These are phyloP conservation scores for Physcomitrellopsis africana DNA, from an alignment of 225 moss, liverwort and hornwort genomes.

Conservation along the genomic window DNA sequence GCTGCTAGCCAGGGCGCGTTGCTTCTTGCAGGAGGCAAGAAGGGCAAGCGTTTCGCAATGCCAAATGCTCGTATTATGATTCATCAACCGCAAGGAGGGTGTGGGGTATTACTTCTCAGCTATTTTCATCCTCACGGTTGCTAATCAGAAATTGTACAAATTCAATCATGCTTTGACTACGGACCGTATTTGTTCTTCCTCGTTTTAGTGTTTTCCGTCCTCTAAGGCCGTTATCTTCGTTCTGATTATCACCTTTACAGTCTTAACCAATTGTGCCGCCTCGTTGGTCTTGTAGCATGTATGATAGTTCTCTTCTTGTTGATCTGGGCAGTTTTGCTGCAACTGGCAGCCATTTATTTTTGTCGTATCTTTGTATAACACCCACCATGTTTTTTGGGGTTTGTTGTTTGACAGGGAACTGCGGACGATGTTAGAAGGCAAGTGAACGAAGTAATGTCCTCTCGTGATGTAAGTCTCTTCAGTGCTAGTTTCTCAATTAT, in stretches of 20 bases:
- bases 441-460: constrained; percentile 94
- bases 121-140: background rate
- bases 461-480: constrained; percentile 68
- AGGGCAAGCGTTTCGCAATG: constrained; percentile 91
- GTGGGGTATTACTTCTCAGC: constrained; percentile 60
- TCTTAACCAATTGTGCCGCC: background rate
- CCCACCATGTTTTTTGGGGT: constrained; percentile 16
- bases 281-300: background rate
- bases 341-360: background rate
- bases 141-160: background rate
- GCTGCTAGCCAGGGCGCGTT: constrained; percentile 94
- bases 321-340: background rate
- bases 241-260: background rate
- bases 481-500: constrained; percentile 13
- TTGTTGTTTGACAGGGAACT: constrained; percentile 59
- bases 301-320: background rate
- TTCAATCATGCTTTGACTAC: background rate
- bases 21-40: constrained; percentile 81
- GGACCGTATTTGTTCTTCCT: background rate
- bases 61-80: constrained; percentile 97
- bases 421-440: constrained; percentile 88
- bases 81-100: constrained; percentile 93
- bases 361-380: background rate
- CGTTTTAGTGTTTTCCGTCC: background rate
- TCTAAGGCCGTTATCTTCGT: background rate